These are phyloP conservation scores for Primulina eburnea DNA, from an alignment of 257 asterid species.

Conservation along the genomic window DNA sequence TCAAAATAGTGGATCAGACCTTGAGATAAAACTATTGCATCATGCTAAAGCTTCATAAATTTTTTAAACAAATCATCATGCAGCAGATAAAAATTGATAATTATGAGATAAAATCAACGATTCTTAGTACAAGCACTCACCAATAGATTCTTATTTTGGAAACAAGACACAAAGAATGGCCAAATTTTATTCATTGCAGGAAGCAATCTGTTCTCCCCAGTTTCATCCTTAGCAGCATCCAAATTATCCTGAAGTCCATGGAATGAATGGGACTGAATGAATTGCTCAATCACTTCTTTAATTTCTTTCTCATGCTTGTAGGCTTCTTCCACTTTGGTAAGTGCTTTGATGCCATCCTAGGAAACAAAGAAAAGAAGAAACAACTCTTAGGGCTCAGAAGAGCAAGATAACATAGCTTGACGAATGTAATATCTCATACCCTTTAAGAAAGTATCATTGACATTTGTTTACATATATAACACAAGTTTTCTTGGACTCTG, in stretches of 20 bases:
- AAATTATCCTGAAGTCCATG: slow-evolving; percentile 62
- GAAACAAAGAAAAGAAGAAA: slow-evolving; percentile 17
- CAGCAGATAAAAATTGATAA: not conserved
- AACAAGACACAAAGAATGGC: slow-evolving; percentile 84
- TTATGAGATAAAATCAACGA: not conserved
- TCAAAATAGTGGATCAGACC: not conserved
- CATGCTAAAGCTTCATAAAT: not conserved
- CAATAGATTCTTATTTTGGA: slow-evolving; percentile 69
- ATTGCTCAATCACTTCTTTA: slow-evolving; percentile 58
- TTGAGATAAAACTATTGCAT: not conserved
- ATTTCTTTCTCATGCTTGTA: slow-evolving; percentile 70
- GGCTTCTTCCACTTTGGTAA: slow-evolving; percentile 83
- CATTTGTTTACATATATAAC: not conserved
- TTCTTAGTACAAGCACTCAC: slow-evolving; percentile 38
- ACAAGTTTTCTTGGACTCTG: not conserved
- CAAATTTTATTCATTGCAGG: slow-evolving; percentile 97
- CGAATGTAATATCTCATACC: not conserved
- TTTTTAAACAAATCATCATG: not conserved
- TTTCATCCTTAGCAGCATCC: slow-evolving; percentile 69
- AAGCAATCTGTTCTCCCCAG: slow-evolving; percentile 74
- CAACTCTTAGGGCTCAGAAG: not conserved
- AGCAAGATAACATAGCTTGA: slow-evolving; percentile 10
- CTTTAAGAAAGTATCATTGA: not conserved
- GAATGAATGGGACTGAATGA: slow-evolving; percentile 42
- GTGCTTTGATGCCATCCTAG: slow-evolving; percentile 67